Evolutionary conservation across 2,329 filamentous ascomycete genomes (phyloP).

Genomic region (Ophiostoma montium): DNA sequence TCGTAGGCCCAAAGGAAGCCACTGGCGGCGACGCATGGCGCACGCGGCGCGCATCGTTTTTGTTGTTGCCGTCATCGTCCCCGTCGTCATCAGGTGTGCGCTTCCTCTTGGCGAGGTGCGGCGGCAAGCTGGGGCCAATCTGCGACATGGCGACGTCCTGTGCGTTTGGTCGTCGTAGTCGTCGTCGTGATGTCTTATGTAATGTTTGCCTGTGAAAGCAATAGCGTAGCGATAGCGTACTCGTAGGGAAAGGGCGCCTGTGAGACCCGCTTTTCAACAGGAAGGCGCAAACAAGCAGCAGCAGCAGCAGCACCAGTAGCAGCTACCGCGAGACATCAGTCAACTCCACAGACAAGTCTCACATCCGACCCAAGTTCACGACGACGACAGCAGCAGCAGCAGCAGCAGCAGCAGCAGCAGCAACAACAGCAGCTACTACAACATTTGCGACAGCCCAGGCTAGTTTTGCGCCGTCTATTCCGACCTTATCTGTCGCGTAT

Average conservation of each 20-base stretch:
- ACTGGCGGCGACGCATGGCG: slow-evolving; percentile 2
- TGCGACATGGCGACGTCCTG: slow-evolving; percentile 41
- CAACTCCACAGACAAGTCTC: too few relatives aligned
- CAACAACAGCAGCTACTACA: too few relatives aligned
- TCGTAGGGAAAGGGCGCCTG: too few relatives aligned
- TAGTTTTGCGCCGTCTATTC: not conserved
- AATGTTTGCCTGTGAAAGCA: not conserved
- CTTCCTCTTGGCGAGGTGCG: slow-evolving; percentile 51
- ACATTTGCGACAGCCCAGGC: too few relatives aligned
- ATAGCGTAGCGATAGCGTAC: too few relatives aligned
- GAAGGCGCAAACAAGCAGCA: not conserved
- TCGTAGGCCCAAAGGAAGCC: slow-evolving; percentile 27
- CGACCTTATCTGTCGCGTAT: not conserved
- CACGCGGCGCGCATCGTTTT: not conserved
- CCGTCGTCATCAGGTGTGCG: slow-evolving; percentile 34
- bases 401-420: too few relatives aligned
- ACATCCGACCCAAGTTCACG: not conserved
- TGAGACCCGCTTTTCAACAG: not conserved
- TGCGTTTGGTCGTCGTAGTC: not conserved
- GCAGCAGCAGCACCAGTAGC: too few relatives aligned
- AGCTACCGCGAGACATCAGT: too few relatives aligned
- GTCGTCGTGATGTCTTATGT: not conserved
- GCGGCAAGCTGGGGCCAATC: slow-evolving; percentile 56
- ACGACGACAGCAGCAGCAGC: not conserved
- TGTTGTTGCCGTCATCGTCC: slow-evolving; percentile 17